phyloP scores from a whole-genome alignment of 176 grass and related monocot genomes.

The Stipa capillata region DNA sequence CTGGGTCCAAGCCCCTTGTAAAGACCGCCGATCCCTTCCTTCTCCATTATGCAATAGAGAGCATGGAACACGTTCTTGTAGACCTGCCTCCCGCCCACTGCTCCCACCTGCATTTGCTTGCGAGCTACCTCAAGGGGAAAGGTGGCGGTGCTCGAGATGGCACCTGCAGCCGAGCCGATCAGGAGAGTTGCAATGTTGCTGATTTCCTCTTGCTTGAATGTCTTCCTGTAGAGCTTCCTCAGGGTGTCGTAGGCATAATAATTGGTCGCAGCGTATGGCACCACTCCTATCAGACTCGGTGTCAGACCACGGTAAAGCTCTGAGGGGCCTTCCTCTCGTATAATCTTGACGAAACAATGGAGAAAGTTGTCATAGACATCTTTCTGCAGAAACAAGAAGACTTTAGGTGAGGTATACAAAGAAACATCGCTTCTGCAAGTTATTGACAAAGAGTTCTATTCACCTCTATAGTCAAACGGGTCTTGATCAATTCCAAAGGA shows the following conservation, averaged over 20 bases:
- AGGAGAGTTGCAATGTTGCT: conserved; percentile 82
- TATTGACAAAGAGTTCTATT: background rate
- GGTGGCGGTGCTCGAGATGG: conserved; percentile 86
- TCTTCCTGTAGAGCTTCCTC: conserved; percentile 88
- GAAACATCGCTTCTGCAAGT: background rate
- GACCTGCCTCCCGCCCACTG: conserved; percentile 66
- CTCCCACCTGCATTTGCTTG: conserved; percentile 95
- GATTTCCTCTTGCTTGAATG: conserved; percentile 77
- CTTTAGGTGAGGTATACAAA: background rate
- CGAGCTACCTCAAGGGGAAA: conserved; percentile 95
- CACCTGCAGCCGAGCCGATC: conserved; percentile 77
- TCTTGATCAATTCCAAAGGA: conserved; percentile 92
- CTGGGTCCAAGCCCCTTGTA: conserved; percentile 93
- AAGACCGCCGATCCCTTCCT: conserved; percentile 68
- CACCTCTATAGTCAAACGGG: conserved; percentile 94
- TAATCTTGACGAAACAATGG: conserved; percentile 83
- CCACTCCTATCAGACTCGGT: conserved; percentile 83
- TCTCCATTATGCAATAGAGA: conserved; percentile 84
- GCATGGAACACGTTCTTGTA: conserved; percentile 99
- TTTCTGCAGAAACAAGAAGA: conserved; percentile 51
- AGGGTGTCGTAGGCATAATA: conserved; percentile 91
- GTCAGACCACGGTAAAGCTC: conserved; percentile 89
- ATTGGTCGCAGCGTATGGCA: conserved; percentile 87
- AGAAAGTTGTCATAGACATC: conserved; percentile 89
- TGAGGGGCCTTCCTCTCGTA: conserved; percentile 78